Conservation (phyloP, 331 rosid species). For the Erythrophleum ivorense region DNA sequence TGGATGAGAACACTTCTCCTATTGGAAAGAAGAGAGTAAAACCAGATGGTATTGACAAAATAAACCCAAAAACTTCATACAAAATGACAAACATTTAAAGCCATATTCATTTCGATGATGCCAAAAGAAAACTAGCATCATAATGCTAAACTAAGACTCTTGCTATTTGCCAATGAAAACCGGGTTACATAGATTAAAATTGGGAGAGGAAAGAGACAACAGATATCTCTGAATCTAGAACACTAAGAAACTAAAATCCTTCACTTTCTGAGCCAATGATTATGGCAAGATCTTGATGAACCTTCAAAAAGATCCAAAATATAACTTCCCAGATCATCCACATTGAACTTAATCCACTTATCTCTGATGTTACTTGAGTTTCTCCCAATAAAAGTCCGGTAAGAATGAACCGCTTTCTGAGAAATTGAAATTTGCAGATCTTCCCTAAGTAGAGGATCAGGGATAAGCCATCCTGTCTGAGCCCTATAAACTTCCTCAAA, state of each 20-base stretch:
- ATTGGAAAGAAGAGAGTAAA: background rate
- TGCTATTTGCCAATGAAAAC: slow-evolving; percentile 17
- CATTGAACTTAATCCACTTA: slow-evolving; percentile 58
- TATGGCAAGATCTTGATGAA: slow-evolving; percentile 47
- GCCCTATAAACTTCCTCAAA: slow-evolving; percentile 65
- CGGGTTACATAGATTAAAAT: slow-evolving; percentile 30
- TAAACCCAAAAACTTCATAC: slow-evolving; percentile 15
- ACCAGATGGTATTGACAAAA: slow-evolving; percentile 3
- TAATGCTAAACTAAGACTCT: slow-evolving; percentile 11
- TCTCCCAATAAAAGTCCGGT: slow-evolving; percentile 49
- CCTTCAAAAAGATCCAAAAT: slow-evolving; percentile 70
- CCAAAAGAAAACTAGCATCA: background rate
- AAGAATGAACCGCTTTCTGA: slow-evolving; percentile 63
- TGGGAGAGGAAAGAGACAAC: background rate
- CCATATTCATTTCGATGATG: slow-evolving; percentile 14
- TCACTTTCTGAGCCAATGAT: slow-evolving; percentile 46
- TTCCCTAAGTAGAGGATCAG: slow-evolving; percentile 57
- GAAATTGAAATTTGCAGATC: slow-evolving; percentile 65
- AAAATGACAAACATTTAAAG: slow-evolving; percentile 11
- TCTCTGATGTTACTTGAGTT: slow-evolving; percentile 45
- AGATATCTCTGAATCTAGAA: background rate
- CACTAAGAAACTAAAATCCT: background rate
- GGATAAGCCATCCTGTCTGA: slow-evolving; percentile 71
- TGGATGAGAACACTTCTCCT: background rate
- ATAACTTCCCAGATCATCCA: slow-evolving; percentile 53